Conservation (phyloP, 495 filamentous ascomycete genomes). For the Podospora sp. region DNA sequence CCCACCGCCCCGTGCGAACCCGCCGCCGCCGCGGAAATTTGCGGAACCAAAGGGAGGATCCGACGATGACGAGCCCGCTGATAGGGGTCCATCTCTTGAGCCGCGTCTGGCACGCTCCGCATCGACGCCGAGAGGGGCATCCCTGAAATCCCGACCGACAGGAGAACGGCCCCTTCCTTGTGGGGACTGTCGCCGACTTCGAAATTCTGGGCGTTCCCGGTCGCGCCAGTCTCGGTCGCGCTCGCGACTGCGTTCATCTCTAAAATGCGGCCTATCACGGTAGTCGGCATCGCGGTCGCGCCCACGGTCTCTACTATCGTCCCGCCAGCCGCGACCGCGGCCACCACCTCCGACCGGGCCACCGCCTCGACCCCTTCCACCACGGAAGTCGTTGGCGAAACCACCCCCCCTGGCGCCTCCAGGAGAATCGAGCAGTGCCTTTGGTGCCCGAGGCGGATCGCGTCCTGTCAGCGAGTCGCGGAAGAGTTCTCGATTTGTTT, state of each 20-base stretch:
- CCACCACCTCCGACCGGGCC: conserved; percentile 36
- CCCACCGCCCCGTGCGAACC: conserved; percentile 54
- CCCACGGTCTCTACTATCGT: conserved; percentile 65
- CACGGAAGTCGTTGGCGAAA: conserved; percentile 52
- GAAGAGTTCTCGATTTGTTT: conserved; percentile 53
- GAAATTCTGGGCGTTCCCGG: conserved; percentile 47
- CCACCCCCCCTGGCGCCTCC: conserved; percentile 58
- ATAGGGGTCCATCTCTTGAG: conserved; percentile 63
- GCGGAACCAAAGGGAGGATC: conserved; percentile 60
- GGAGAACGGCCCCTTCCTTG: conserved; percentile 48
- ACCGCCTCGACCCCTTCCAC: conserved; percentile 42
- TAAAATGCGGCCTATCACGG: conserved; percentile 49
- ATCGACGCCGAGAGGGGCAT: conserved; percentile 47
- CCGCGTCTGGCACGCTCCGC: conserved; percentile 53
- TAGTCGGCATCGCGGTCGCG: conserved; percentile 61
- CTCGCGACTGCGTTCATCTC: conserved; percentile 51
- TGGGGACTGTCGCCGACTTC: conserved; percentile 48
- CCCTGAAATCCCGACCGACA: conserved; percentile 32
- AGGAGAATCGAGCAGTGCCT: conserved; percentile 66
- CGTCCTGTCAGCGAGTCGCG: conserved; percentile 44
- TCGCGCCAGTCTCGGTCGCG: conserved; percentile 48
- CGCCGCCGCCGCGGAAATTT: conserved; percentile 55
- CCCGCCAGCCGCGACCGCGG: conserved; percentile 51
- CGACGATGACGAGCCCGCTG: conserved; percentile 67
- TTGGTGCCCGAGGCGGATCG: conserved; percentile 69